Evolutionary conservation across 768 basidiomycete species (phyloP).

Genomic region (Leccinellum luteum): DNA sequence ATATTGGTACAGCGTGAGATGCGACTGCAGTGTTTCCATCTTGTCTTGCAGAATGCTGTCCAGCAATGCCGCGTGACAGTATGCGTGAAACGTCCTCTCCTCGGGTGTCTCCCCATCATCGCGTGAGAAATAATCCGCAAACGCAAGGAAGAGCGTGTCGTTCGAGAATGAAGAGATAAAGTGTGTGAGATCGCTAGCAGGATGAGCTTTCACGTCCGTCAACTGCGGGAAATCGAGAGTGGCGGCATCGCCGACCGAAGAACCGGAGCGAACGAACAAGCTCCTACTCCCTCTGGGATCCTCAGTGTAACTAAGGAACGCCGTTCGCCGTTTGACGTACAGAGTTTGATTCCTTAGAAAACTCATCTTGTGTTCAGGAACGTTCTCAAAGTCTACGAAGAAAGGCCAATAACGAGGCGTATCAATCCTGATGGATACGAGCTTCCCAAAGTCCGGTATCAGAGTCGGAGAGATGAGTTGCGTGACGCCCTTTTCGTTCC

Average conservation of each 20-base stretch:
- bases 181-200: slow-evolving; percentile 72
- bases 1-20: slow-evolving; percentile 68
- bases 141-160: slow-evolving; percentile 73
- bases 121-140: slow-evolving; percentile 76
- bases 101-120: slow-evolving; percentile 54
- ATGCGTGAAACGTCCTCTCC: slow-evolving; percentile 64
- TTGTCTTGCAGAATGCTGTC: slow-evolving; percentile 94
- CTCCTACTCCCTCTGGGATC: slow-evolving; percentile 93
- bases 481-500: slow-evolving; percentile 56
- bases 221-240: slow-evolving; percentile 82
- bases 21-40: slow-evolving; percentile 69
- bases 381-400: slow-evolving; percentile 71
- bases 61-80: slow-evolving; percentile 72
- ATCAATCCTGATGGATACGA: slow-evolving; percentile 83
- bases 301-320: slow-evolving; percentile 89
- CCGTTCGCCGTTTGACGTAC: slow-evolving; percentile 89
- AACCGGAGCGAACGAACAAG: slow-evolving; percentile 84
- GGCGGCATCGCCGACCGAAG: slow-evolving; percentile 80
- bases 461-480: slow-evolving; percentile 91
- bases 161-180: slow-evolving; percentile 89
- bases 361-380: slow-evolving; percentile 62
- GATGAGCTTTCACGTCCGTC: slow-evolving; percentile 62
- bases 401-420: slow-evolving; percentile 97
- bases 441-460: slow-evolving; percentile 81
- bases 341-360: slow-evolving; percentile 79